These are phyloP conservation scores for Debaryomyces hansenii DNA, from an alignment of 805 yeast species.

Conservation along the genomic window DNA sequence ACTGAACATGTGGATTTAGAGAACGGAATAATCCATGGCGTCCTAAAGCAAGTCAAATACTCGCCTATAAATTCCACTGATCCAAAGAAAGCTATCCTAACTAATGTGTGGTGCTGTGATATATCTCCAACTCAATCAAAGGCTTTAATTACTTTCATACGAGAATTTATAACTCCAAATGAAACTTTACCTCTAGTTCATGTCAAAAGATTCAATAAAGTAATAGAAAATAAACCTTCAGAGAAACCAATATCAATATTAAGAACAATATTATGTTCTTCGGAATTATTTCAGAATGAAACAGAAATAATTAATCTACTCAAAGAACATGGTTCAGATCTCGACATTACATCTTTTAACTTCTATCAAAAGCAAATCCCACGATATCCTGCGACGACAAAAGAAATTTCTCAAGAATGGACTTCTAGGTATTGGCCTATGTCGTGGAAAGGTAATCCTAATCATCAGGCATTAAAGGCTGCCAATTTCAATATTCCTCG, in stretches of 20 bases:
- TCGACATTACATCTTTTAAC: slow-evolving; percentile 8
- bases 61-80: slow-evolving; percentile 14
- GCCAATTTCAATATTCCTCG: slow-evolving; percentile 47
- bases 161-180: slow-evolving; percentile 22
- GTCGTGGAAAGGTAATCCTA: slow-evolving; percentile 91
- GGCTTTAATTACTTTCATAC: slow-evolving; percentile 22
- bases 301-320: slow-evolving; percentile 23
- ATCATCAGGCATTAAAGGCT: slow-evolving; percentile 64
- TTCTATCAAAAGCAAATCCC: slow-evolving; percentile 48
- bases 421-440: slow-evolving; percentile 77
- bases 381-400: slow-evolving; percentile 61
- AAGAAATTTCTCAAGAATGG: slow-evolving; percentile 69
- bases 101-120: slow-evolving; percentile 49
- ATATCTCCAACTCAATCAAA: slow-evolving; percentile 39
- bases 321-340: slow-evolving; percentile 6
- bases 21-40: slow-evolving; percentile 44
- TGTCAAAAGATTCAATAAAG: slow-evolving; percentile 56
- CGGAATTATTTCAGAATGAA: slow-evolving; percentile 23
- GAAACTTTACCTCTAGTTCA: slow-evolving; percentile 35
- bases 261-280: slow-evolving; percentile 49
- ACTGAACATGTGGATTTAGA: slow-evolving; percentile 42
- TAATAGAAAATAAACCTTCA: not conserved
- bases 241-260: slow-evolving; percentile 15
- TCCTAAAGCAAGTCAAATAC: slow-evolving; percentile 46
- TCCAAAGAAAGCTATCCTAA: slow-evolving; percentile 24